A percentile compares a stretch with the other conserved stretches of the same genome.
These are phyloP conservation scores for Trifolium repens DNA, from an alignment of 306 rosid genomes.

Conservation along the genomic window DNA sequence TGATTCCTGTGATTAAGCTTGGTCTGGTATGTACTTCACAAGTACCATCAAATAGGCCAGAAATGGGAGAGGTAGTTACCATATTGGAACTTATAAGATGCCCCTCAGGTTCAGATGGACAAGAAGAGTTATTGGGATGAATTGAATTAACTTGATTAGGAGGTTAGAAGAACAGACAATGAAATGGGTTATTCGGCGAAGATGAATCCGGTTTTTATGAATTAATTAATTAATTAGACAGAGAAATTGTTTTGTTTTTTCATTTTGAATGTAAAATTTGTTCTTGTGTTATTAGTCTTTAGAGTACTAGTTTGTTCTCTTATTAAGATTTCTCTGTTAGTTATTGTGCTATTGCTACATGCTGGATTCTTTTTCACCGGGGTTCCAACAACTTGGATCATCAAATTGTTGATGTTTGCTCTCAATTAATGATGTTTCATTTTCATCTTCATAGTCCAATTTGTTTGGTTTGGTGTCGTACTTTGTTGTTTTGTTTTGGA, in stretches of 20 bases:
- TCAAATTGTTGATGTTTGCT: constrained; percentile 41
- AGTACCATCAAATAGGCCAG: constrained; percentile 97
- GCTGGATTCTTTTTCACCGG: constrained; percentile 99
- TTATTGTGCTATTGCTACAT: constrained; percentile 46
- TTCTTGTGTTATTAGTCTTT: constrained; percentile 45
- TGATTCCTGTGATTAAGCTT: constrained; percentile 84
- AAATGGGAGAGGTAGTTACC: constrained; percentile 97
- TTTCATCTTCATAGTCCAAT: not conserved
- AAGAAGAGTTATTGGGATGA: constrained; percentile 74
- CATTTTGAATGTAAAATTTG: constrained; percentile 14
- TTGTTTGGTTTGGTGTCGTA: constrained; percentile 39
- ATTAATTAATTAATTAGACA: constrained; percentile 13
- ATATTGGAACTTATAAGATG: constrained; percentile 94
- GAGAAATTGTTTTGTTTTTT: constrained; percentile 22
- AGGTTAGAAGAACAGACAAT: constrained; percentile 46
- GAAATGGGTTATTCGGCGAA: constrained; percentile 67
- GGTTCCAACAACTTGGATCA: constrained; percentile 59
- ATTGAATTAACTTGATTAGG: constrained; percentile 42
- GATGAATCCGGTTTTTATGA: constrained; percentile 85
- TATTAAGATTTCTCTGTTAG: constrained; percentile 57
- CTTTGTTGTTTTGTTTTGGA: constrained; percentile 43
- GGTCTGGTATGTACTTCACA: constrained; percentile 97
- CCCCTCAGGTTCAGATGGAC: constrained; percentile 97
- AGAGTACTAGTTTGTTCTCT: constrained; percentile 40
- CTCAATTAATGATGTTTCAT: constrained; percentile 47